A percentile compares a stretch with the other conserved stretches of the same genome.
Conservation (phyloP, 169 alveolate species). For the Plasmodium relictum region DNA sequence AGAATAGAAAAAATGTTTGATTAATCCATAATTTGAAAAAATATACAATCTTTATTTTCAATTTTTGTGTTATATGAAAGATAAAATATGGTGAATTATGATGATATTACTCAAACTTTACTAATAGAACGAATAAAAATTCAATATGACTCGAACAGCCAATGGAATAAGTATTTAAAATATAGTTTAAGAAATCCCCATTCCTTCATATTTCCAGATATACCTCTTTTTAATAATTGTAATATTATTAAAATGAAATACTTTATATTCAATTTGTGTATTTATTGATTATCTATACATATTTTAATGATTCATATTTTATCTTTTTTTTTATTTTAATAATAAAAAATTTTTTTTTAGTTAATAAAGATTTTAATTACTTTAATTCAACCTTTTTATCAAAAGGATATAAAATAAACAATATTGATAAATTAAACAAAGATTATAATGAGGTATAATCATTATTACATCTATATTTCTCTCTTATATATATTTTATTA, state of each 20-base stretch:
- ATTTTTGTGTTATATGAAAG: neutral
- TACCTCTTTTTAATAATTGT: conserved; percentile 4
- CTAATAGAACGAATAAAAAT: conserved; percentile 52
- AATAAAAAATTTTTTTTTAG: neutral
- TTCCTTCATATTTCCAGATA: conserved; percentile 53
- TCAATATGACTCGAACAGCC: conserved; percentile 56
- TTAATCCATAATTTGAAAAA: neutral
- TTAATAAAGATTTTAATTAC: conserved; percentile 37
- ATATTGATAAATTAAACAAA: conserved; percentile 14
- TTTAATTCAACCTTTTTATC: conserved; percentile 28
- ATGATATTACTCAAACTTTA: conserved; percentile 59
- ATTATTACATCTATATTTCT: neutral
- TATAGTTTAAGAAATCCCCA: conserved; percentile 72
- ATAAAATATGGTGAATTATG: conserved; percentile 62
- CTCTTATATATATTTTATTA: neutral
- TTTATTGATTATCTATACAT: neutral
- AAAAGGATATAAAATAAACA: conserved; percentile 42
- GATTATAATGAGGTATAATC: conserved; percentile 24
- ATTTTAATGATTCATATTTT: neutral
- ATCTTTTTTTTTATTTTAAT: neutral
- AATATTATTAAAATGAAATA: neutral
- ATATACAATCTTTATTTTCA: neutral
- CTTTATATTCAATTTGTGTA: neutral
- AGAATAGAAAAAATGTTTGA: neutral
- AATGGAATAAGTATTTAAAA: conserved; percentile 62